Evolutionary conservation across 2,329 filamentous ascomycete genomes (phyloP).

Genomic region (Colletotrichum falcatum): DNA sequence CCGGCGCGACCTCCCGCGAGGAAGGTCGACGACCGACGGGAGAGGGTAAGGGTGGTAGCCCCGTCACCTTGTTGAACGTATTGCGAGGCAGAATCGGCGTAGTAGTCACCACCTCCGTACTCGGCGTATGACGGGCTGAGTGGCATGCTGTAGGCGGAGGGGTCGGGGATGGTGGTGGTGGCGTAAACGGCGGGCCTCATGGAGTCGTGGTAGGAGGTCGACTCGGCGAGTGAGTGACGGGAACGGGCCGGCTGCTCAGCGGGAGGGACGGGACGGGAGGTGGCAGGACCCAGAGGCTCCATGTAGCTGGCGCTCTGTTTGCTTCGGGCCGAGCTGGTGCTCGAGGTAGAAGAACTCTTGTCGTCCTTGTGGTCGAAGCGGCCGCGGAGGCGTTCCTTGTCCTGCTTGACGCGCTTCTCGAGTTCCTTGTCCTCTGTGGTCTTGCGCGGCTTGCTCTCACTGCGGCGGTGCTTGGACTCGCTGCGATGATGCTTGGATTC

Average conservation of each 20-base stretch:
- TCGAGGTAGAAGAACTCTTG: slow-evolving; percentile 44
- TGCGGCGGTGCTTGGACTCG: slow-evolving; percentile 46
- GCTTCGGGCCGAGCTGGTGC: slow-evolving; percentile 38
- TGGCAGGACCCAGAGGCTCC: slow-evolving; percentile 35
- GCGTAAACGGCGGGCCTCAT: slow-evolving; percentile 20
- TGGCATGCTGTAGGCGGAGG: slow-evolving; percentile 47
- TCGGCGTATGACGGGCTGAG: slow-evolving; percentile 44
- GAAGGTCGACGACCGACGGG: slow-evolving; percentile 39
- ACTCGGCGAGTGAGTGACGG: slow-evolving; percentile 21
- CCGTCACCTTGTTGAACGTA: slow-evolving; percentile 46
- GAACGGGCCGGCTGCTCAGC: slow-evolving; percentile 5
- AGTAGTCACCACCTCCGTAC: slow-evolving; percentile 45
- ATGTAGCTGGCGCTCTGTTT: slow-evolving; percentile 48
- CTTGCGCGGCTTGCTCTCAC: slow-evolving; percentile 47
- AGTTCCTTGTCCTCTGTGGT: slow-evolving; percentile 41
- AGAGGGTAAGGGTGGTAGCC: slow-evolving; percentile 53
- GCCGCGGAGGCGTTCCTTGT: slow-evolving; percentile 53
- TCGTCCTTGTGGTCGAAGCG: slow-evolving; percentile 51
- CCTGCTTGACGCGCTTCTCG: slow-evolving; percentile 46
- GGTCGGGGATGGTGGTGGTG: slow-evolving; percentile 29
- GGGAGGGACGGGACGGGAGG: slow-evolving; percentile 16
- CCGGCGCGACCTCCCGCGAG: slow-evolving; percentile 27
- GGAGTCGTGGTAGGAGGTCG: slow-evolving; percentile 18
- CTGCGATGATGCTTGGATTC: slow-evolving; percentile 39
- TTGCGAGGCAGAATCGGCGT: slow-evolving; percentile 44